Evolutionary conservation across 331 rosid species (phyloP), one percentile per base, ranked within the genome.

Genomic region (Acacia pycnantha): DNA sequence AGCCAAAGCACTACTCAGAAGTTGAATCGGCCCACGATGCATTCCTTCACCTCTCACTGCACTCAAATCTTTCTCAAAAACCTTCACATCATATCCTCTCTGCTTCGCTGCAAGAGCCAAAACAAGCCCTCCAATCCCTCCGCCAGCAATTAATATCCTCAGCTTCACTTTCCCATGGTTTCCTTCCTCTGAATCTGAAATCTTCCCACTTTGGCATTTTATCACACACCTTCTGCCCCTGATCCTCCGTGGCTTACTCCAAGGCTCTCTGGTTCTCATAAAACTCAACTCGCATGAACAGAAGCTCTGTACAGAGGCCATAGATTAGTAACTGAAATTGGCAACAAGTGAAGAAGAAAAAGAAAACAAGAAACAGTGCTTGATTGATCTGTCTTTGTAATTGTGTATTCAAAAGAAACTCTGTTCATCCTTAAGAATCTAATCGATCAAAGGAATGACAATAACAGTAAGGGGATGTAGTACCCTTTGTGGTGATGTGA

Each of bases 71-170:
- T 82, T 87, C 68, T 87, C 90, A 79, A 87, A 84, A 1, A 87
- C 88, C 44, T 76, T 72, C 61, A 87, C 88, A 12, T 82, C 84
- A 64, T 81, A 72, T 26, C 90, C 88, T 70, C 73, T 87, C 0
- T 81, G 47, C 82, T 87, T 87, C 22, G 90, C 90, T 19, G 90
- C 88, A 24, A 87, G 73, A 70, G 84, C 88, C 74, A 87, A 70
- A n/a, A 87, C 88, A 78, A 87, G 90, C 4, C 90, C 90, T 13
- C 88, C 90, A 77, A 81, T 87, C 0, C 90, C 88, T 4, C 90
- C 88, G 62, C 88, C 90, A 74, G 88, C 90, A 72, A 87, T 79
- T 5, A 87, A 62, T 22, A 87, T 48, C 70, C 77, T 78, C 65
- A 87, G 54, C 73, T 78, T 87, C 84, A 48, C 62, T 1, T 22